Evolutionary conservation across 345 rosid species (phyloP), one percentile per base, ranked within the genome.

Genomic region (Leavenworthia alabamica): DNA sequence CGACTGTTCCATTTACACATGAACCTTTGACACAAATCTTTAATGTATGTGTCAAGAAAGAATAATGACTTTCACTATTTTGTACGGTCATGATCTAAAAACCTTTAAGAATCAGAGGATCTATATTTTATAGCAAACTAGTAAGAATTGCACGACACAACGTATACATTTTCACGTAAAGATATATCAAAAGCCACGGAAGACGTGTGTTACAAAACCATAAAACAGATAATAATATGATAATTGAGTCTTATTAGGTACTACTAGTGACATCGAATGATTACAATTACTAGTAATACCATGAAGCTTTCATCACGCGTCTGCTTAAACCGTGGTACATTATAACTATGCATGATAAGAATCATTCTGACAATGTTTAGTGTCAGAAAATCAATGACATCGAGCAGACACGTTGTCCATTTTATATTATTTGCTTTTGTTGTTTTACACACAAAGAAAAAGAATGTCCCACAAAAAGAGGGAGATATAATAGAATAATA

Each of bases 391-490:
- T 51, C 41, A 19, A 28, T 40, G 59, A 42, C 73, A 68, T 68
- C 40, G 66, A 68, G 60, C 60, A 59, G 73, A 59, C 66, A 68
- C 46, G 45, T 50, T 67, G 66, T 59, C 72, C 23, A 44, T 43
- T 48, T 27, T 58, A 19, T 8, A 36, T 35, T 8, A 36, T 35
- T 66, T 24, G 63, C 49, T 67, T 67, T 39, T 67, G 45, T 50
- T 13, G 27, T 35, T 12, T 35, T 12, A 42, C 44, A 36, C 55
- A n/a, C 53, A 60, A 51, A 31, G 28, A 22, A n/a, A 27, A 32
- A 8, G 32, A 9, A n/a, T n/a, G n/a, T n/a, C n/a, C n/a, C n/a
- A n/a, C n/a, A n/a, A n/a, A n/a, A n/a, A n/a, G n/a, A n/a, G n/a
- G n/a, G n/a, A n/a, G n/a, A n/a, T n/a, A n/a, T n/a, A n/a, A n/a